Conservation (phyloP, 192 early-diverging fungal genomes). For the Backusella mclennaniae region DNA sequence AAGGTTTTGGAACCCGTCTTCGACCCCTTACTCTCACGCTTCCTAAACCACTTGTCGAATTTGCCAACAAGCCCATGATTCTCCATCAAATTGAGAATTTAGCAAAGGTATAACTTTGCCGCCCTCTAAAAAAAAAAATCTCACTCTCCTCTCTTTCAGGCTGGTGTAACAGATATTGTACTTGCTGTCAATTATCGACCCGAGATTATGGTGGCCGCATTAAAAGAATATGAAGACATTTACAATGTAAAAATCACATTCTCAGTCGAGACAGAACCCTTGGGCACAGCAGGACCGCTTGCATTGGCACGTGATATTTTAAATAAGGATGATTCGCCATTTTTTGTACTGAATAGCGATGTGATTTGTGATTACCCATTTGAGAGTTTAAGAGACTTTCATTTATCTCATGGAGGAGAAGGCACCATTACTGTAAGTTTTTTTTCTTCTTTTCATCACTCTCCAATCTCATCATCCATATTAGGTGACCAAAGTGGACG, state of each 20-base stretch:
- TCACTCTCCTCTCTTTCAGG: slow-evolving; percentile 33
- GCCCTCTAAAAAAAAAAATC: neutral
- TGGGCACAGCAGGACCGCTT: slow-evolving; percentile 94
- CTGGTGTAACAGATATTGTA: slow-evolving; percentile 96
- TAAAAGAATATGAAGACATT: slow-evolving; percentile 91
- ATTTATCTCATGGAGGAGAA: slow-evolving; percentile 85
- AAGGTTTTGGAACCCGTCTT: slow-evolving; percentile 97
- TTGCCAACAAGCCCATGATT: slow-evolving; percentile 99
- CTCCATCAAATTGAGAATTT: slow-evolving; percentile 98
- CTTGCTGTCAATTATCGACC: slow-evolving; percentile 99
- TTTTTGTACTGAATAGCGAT: slow-evolving; percentile 99
- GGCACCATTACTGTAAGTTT: slow-evolving; percentile 84
- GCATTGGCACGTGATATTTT: slow-evolving; percentile 93
- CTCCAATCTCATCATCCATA: neutral
- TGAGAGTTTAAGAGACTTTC: slow-evolving; percentile 85
- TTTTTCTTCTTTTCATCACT: neutral
- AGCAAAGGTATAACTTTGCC: slow-evolving; percentile 68
- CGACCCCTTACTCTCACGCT: slow-evolving; percentile 94
- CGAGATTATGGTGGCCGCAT: slow-evolving; percentile 92
- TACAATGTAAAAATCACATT: slow-evolving; percentile 94
- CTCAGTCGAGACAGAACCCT: slow-evolving; percentile 94
- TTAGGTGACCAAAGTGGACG: slow-evolving; percentile 91
- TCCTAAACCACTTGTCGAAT: slow-evolving; percentile 99
- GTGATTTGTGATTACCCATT: slow-evolving; percentile 99
- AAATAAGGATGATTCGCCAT: slow-evolving; percentile 86